Evolutionary conservation across 2,329 filamentous ascomycete species (phyloP).

Genomic region (Phialophora verrucosa): DNA sequence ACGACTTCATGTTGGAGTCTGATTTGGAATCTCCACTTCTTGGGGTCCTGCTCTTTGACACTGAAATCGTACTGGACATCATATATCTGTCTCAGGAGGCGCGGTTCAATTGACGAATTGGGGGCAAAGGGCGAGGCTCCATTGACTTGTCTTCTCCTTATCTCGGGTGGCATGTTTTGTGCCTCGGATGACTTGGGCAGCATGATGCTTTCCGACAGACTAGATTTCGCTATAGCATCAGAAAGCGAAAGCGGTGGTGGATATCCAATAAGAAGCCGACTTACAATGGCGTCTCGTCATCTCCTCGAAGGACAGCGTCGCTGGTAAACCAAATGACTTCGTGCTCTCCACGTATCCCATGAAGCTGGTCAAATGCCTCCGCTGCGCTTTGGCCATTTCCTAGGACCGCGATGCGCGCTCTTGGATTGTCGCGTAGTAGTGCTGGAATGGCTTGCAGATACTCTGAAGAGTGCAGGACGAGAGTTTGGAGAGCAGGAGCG

Average conservation of each 20-base stretch:
- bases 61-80: slow-evolving; percentile 33
- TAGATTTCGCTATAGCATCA: slow-evolving; percentile 12
- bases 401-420: slow-evolving; percentile 29
- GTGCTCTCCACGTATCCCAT: slow-evolving; percentile 28
- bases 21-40: slow-evolving; percentile 34
- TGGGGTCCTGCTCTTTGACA: slow-evolving; percentile 33
- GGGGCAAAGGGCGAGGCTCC: background rate
- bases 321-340: slow-evolving; percentile 32
- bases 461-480: slow-evolving; percentile 32
- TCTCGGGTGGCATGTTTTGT: slow-evolving; percentile 23
- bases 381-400: slow-evolving; percentile 35
- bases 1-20: slow-evolving; percentile 21
- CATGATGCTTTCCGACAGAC: slow-evolving; percentile 17
- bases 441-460: slow-evolving; percentile 19
- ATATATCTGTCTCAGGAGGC: slow-evolving; percentile 29
- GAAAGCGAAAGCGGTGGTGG: background rate
- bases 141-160: slow-evolving; percentile 20
- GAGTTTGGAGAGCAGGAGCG: background rate
- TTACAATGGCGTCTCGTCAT: slow-evolving; percentile 31
- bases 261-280: background rate
- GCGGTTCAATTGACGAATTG: background rate
- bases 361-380: slow-evolving; percentile 32
- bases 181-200: slow-evolving; percentile 4
- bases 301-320: slow-evolving; percentile 16
- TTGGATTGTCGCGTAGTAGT: slow-evolving; percentile 10